Evolutionary conservation across 257 asterid genomes (phyloP).

Genomic region (Echium plantagineum): DNA sequence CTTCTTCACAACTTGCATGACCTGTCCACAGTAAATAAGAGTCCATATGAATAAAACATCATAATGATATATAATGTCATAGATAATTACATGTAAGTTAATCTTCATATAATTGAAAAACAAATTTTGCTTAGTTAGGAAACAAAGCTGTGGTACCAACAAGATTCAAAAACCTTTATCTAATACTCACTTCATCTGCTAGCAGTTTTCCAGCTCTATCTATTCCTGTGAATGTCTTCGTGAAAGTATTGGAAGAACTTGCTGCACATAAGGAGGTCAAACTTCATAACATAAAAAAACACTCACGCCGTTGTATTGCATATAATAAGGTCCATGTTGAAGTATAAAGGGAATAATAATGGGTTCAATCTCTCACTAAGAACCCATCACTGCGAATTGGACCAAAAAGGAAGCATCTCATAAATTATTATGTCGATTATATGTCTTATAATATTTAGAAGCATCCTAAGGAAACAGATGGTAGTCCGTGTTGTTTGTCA

Average conservation of each 20-base stretch:
- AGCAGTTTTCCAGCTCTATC: conserved; percentile 83
- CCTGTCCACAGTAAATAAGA: conserved; percentile 28
- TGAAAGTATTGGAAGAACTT: conserved; percentile 73
- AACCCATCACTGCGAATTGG: no score
- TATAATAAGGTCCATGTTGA: conserved; percentile 1
- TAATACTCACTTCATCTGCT: conserved; percentile 82
- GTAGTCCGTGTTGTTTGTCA: no score
- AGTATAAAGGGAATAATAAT: no score
- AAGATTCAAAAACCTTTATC: neutral
- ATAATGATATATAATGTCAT: neutral
- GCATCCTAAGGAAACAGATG: no score
- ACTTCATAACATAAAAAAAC: neutral
- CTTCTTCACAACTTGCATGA: conserved; percentile 51
- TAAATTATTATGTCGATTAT: no score
- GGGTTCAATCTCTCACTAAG: no score
- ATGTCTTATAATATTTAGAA: no score
- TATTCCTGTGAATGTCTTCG: conserved; percentile 83
- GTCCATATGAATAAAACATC: neutral
- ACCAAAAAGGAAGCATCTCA: no score
- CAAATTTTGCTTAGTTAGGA: neutral
- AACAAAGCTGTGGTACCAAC: neutral
- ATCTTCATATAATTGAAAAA: neutral
- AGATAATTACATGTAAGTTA: neutral
- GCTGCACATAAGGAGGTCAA: conserved; percentile 32
- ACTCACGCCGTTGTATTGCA: conserved; percentile 1